Evolutionary conservation across 768 basidiomycete genomes (phyloP).

Genomic region (Russula earlei): DNA sequence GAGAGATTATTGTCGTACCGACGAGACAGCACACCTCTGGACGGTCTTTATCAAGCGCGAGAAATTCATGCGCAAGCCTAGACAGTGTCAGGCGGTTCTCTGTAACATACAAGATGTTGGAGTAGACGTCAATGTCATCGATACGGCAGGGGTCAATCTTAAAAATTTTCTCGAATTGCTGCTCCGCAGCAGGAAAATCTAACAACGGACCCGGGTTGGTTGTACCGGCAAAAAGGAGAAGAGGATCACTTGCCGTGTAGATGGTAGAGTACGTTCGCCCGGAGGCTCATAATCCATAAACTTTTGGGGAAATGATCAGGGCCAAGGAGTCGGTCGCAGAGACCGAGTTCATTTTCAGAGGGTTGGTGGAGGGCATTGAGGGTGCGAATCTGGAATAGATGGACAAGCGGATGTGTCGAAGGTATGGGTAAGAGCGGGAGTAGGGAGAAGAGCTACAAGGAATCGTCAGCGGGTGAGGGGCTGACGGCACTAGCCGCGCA

Average conservation of each 20-base stretch:
- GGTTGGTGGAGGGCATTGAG: conserved; percentile 85
- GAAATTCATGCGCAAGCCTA: conserved; percentile 84
- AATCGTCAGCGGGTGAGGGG: neutral
- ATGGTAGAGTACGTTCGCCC: conserved; percentile 83
- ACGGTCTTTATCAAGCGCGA: conserved; percentile 81
- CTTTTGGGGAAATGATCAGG: conserved; percentile 71
- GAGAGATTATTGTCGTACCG: conserved; percentile 41
- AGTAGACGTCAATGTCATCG: conserved; percentile 93
- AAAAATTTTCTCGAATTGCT: conserved; percentile 77
- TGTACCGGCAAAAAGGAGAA: conserved; percentile 9
- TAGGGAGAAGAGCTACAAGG: conserved; percentile 34
- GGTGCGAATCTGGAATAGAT: conserved; percentile 81
- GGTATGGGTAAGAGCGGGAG: conserved; percentile 40
- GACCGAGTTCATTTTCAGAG: conserved; percentile 71
- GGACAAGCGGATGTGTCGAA: conserved; percentile 43
- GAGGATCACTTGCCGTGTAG: conserved; percentile 58
- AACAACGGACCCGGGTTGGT: conserved; percentile 2
- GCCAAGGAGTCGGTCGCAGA: conserved; percentile 70
- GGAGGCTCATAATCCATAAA: conserved; percentile 77
- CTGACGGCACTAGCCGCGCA: neutral
- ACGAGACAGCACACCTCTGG: conserved; percentile 96
- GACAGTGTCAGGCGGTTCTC: conserved; percentile 84
- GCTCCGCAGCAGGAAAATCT: conserved; percentile 87
- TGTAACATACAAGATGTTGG: conserved; percentile 94
- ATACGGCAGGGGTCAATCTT: conserved; percentile 76